A percentile compares a stretch with the other conserved stretches of the same genome.
Conservation (phyloP, 805 yeast species). For the Teunomyces kruisii region DNA sequence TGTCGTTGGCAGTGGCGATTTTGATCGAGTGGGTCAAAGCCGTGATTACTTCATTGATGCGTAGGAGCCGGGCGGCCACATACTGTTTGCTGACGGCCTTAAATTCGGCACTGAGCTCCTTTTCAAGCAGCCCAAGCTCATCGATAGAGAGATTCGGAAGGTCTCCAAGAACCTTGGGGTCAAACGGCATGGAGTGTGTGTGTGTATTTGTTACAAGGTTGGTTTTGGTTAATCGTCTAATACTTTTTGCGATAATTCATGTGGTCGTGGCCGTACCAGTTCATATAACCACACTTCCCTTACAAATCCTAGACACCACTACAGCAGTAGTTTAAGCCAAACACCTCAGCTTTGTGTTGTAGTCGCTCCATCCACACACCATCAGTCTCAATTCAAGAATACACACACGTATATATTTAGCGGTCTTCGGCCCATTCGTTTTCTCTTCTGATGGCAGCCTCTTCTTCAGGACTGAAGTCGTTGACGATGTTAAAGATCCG, state of each 20-base stretch:
- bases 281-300: too few relatives aligned
- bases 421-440: slow-evolving; percentile 92
- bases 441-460: slow-evolving; percentile 82
- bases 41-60: slow-evolving; percentile 28
- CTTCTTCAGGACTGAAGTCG: slow-evolving; percentile 85
- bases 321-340: too few relatives aligned
- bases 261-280: neutral
- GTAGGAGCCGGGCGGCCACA: slow-evolving; percentile 25
- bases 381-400: too few relatives aligned
- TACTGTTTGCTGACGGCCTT: slow-evolving; percentile 22
- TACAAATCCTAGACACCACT: too few relatives aligned
- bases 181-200: slow-evolving; percentile 3
- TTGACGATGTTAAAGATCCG: slow-evolving; percentile 77
- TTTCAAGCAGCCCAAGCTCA: slow-evolving; percentile 2
- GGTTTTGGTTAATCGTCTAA: too few relatives aligned
- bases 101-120: slow-evolving; percentile 20
- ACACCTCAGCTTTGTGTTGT: too few relatives aligned
- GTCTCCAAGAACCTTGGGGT: slow-evolving; percentile 1
- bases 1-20: slow-evolving; percentile 25
- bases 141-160: slow-evolving; percentile 2
- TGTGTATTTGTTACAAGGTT: too few relatives aligned
- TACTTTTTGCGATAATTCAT: too few relatives aligned
- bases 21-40: slow-evolving; percentile 24
- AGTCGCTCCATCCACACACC: too few relatives aligned
- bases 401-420: slow-evolving; percentile 26